Evolutionary conservation across 495 filamentous ascomycete species (phyloP).

Genomic region (Trichoderma erinaceum): DNA sequence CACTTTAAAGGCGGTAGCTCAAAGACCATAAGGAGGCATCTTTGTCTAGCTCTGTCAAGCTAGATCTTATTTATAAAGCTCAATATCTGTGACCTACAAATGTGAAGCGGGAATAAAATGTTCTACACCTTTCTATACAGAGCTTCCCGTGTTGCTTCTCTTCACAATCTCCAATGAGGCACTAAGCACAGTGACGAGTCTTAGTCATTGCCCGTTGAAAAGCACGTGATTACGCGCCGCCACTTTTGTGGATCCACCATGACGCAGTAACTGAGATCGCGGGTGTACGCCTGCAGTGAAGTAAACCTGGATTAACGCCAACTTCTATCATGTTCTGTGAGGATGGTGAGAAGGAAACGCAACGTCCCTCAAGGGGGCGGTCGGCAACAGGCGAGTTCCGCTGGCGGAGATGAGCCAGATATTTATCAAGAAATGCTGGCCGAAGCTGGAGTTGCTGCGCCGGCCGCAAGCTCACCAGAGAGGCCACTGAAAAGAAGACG

Average conservation of each 20-base stretch:
- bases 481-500: conserved; percentile 37
- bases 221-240: conserved; percentile 6
- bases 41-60: too few species aligned
- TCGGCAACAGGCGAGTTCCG: conserved; percentile 2
- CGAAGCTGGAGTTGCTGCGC: conserved; percentile 48
- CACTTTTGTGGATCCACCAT: neutral
- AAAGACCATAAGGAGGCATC: too few species aligned
- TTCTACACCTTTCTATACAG: too few species aligned
- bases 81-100: too few species aligned
- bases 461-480: conserved; percentile 20
- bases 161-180: neutral
- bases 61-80: too few species aligned
- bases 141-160: neutral
- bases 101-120: too few species aligned
- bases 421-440: conserved; percentile 63
- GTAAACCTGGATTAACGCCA: neutral
- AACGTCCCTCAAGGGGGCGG: neutral
- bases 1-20: neutral
- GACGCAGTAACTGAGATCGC: neutral
- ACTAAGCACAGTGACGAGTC: too few species aligned
- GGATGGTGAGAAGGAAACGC: conserved; percentile 4
- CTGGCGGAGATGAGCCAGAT: conserved; percentile 35
- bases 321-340: neutral
- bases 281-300: neutral
- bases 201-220: neutral